These are phyloP conservation scores for Alternaria burnsii DNA, from an alignment of 2,329 filamentous ascomycete genomes.

Conservation along the genomic window DNA sequence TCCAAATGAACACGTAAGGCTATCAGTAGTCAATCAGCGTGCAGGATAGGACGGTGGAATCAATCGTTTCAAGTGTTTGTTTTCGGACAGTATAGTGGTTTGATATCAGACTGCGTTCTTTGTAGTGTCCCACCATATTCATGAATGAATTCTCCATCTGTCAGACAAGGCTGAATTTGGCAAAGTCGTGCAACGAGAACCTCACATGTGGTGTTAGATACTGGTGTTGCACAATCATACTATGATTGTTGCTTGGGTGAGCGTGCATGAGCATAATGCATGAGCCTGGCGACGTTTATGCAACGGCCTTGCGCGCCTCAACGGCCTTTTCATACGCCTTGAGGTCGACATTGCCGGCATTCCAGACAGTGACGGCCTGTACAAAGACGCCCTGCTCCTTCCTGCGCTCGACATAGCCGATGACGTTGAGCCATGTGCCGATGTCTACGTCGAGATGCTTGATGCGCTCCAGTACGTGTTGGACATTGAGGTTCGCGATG, in stretches of 20 bases:
- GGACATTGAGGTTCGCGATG: slow-evolving; percentile 72
- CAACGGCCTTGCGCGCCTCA: slow-evolving; percentile 19
- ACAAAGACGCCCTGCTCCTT: slow-evolving; percentile 57
- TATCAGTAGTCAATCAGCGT: not conserved
- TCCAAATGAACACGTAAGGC: not conserved
- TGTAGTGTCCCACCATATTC: not conserved
- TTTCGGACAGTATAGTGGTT: not conserved
- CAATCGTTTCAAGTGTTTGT: not conserved
- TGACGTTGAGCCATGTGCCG: slow-evolving; percentile 89
- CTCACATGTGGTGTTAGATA: not conserved
- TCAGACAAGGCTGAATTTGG: not conserved
- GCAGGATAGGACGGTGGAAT: not conserved
- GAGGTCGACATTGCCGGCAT: slow-evolving; percentile 75
- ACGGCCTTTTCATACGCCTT: slow-evolving; percentile 72
- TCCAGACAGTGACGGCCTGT: slow-evolving; percentile 81
- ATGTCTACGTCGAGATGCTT: slow-evolving; percentile 69
- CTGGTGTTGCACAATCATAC: not conserved
- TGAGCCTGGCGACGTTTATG: not conserved
- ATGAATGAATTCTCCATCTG: not conserved
- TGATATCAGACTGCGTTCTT: not conserved
- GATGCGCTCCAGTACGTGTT: slow-evolving; percentile 72
- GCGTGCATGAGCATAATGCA: not conserved
- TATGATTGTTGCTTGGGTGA: not conserved
- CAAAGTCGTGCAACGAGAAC: not conserved
- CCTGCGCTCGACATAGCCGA: slow-evolving; percentile 72